A percentile compares a stretch with the other conserved stretches of the same genome.
These are phyloP conservation scores for Peribolospora baueri DNA, from an alignment of 768 basidiomycete species.

Conservation along the genomic window DNA sequence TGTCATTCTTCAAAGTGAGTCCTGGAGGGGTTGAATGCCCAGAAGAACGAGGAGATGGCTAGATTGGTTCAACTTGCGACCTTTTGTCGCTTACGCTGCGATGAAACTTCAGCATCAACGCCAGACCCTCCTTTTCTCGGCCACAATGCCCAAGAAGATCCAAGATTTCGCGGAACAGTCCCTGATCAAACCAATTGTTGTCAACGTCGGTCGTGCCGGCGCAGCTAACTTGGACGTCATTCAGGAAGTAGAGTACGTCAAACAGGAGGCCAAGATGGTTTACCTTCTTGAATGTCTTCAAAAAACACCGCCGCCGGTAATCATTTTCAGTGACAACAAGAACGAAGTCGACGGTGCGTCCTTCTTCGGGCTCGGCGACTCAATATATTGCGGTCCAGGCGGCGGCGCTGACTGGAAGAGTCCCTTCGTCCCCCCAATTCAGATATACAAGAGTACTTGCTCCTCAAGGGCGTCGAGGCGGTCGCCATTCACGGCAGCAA, in stretches of 20 bases:
- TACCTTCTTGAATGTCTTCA: conserved; percentile 92
- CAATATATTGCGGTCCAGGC: background rate
- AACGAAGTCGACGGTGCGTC: conserved; percentile 91
- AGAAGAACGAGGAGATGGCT: background rate
- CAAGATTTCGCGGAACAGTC: conserved; percentile 97
- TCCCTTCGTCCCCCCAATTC: background rate
- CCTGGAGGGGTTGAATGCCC: background rate
- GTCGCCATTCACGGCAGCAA: conserved; percentile 98
- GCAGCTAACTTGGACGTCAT: conserved; percentile 92
- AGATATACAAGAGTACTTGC: conserved; percentile 96
- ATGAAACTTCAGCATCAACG: conserved; percentile 49
- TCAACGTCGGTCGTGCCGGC: conserved; percentile 94
- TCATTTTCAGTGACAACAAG: conserved; percentile 96
- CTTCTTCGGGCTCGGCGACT: background rate
- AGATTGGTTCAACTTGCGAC: too few species aligned
- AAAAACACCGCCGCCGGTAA: conserved; percentile 93
- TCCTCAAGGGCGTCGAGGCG: conserved; percentile 91
- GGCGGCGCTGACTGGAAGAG: background rate
- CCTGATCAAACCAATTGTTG: conserved; percentile 74
- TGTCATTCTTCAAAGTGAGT: conserved; percentile 89
- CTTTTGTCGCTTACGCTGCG: background rate
- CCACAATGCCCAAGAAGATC: conserved; percentile 96
- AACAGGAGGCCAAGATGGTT: conserved; percentile 99
- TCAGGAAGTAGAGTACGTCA: conserved; percentile 89
- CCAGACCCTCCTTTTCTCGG: conserved; percentile 89